phyloP scores from a whole-genome alignment of 352 stramenopile species.

The Albugo candida region DNA sequence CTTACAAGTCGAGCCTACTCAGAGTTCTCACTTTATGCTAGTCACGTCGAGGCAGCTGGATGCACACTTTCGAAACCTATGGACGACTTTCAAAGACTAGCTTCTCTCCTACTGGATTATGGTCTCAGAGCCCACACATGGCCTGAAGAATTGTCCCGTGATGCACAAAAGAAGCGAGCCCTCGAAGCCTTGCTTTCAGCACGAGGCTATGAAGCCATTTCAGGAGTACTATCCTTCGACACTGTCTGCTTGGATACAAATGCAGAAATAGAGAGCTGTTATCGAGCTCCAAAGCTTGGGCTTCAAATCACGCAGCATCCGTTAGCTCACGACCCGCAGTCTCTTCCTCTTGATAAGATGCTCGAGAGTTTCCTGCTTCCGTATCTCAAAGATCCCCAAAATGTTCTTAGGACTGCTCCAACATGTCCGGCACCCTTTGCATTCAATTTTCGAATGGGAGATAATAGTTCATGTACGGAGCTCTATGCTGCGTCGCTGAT shows the following conservation, averaged over 20 bases:
- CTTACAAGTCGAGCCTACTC: slow-evolving; percentile 68
- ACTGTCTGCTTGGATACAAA: slow-evolving; percentile 13
- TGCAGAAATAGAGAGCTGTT: slow-evolving; percentile 12
- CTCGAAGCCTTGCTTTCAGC: slow-evolving; percentile 47
- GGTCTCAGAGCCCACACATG: slow-evolving; percentile 63
- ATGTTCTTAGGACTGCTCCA: slow-evolving; percentile 21
- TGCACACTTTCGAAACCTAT: slow-evolving; percentile 18
- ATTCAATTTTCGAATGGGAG: slow-evolving; percentile 65
- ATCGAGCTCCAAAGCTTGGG: no score
- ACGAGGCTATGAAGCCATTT: slow-evolving; percentile 58
- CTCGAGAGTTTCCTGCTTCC: slow-evolving; percentile 51
- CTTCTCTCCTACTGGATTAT: slow-evolving; percentile 50
- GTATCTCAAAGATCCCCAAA: slow-evolving; percentile 23
- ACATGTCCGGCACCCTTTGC: slow-evolving; percentile 39
- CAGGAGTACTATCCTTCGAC: slow-evolving; percentile 58
- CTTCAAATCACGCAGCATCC: slow-evolving; percentile 29
- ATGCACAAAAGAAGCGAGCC: slow-evolving; percentile 36
- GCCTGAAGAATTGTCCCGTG: slow-evolving; percentile 22
- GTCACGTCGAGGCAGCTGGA: slow-evolving; percentile 11
- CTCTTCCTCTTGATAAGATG: slow-evolving; percentile 31
- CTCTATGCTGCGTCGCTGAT: slow-evolving; percentile 59
- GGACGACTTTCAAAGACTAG: slow-evolving; percentile 51
- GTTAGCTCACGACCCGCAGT: slow-evolving; percentile 27
- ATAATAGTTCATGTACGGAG: slow-evolving; percentile 45
- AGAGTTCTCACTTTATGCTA: slow-evolving; percentile 64